Conservation (phyloP, 192 early-diverging fungal species). For the Linnemannia schmuckeri region DNA sequence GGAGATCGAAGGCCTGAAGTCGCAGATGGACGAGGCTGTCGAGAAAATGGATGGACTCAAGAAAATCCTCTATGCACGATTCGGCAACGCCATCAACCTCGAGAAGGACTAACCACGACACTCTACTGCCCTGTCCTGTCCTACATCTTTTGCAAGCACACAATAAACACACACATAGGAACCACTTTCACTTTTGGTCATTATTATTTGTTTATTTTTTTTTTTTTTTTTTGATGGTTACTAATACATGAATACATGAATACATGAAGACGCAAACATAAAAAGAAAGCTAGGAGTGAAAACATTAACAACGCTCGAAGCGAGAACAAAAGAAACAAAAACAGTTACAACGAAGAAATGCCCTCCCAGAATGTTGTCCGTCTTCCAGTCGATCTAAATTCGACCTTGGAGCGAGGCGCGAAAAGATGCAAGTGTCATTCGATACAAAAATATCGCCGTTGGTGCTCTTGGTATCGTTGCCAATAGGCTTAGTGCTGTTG, state of each 20-base stretch:
- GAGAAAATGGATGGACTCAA: constrained; percentile 91
- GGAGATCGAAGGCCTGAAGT: constrained; percentile 73
- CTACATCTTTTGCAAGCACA: not conserved
- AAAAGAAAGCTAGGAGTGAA: not conserved
- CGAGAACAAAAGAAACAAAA: not conserved
- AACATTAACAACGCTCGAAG: not conserved
- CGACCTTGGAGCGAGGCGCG: not conserved
- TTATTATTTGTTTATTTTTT: not conserved
- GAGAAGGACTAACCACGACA: constrained; percentile 76
- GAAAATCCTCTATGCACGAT: constrained; percentile 88
- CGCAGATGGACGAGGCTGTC: constrained; percentile 72
- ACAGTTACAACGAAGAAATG: too few relatives aligned
- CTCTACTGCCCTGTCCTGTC: not conserved
- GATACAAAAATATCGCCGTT: not conserved
- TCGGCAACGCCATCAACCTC: constrained; percentile 96
- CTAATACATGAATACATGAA: constrained; percentile 5
- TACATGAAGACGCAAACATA: not conserved
- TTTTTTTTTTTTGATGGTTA: not conserved
- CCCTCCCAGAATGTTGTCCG: not conserved
- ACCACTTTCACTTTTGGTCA: not conserved
- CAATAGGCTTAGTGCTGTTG: not conserved
- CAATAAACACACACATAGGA: not conserved
- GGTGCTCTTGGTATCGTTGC: not conserved
- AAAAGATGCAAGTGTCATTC: constrained; percentile 9
- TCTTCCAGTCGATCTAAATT: not conserved